Evolutionary conservation across 2,329 filamentous ascomycete genomes (phyloP), one percentile per base, ranked within the genome.

Genomic region (Exophiala sideris): DNA sequence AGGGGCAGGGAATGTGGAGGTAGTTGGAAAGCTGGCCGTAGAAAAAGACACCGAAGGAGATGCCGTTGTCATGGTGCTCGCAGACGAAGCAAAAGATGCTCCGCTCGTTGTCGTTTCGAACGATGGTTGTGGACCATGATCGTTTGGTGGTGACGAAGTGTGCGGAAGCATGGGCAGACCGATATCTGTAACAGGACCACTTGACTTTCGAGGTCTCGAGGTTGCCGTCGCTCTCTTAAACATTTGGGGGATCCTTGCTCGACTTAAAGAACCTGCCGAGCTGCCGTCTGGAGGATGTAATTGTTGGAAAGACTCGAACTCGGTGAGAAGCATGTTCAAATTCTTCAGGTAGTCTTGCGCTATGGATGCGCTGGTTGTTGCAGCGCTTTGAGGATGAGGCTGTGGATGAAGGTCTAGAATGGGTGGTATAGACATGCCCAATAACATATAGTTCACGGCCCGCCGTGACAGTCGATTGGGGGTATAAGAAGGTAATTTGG

Each of bases 281-380:
- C 80, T 78, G 38, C 88, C 88, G 53, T 88, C 88, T 39, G 91
- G 85, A 14, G 88, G 84, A 71, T 95, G 90, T 3, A 94, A 82
- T 67, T 88, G 84, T 70, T 96, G 91, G 73, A 95, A 99, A 46
- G 90, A 84, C 65, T 99, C 94, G 71, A 96, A 99, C 73, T 99
- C 94, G 62, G 85, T 75, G 4, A 99, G 79, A 2, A 99, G 85
- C 6, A 87, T 84, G 67, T 95, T 91, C 47, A 97, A 79, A 36
- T 88, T 87, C 66, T 87, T 87, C 35, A 99, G 83, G 70, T 96
- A 96, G 66, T 99, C 94, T 62, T 86, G 75, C 0, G 91, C 82
- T 10, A 61, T 48, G 3, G 83, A 89, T 42, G 85, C 81, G 6
- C 88, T 86, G 73, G 91, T 90, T 21, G 57, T 39, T 5, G 57